Evolutionary conservation across 2,329 filamentous ascomycete genomes (phyloP).

Genomic region (Cercospora zeae-maydis): DNA sequence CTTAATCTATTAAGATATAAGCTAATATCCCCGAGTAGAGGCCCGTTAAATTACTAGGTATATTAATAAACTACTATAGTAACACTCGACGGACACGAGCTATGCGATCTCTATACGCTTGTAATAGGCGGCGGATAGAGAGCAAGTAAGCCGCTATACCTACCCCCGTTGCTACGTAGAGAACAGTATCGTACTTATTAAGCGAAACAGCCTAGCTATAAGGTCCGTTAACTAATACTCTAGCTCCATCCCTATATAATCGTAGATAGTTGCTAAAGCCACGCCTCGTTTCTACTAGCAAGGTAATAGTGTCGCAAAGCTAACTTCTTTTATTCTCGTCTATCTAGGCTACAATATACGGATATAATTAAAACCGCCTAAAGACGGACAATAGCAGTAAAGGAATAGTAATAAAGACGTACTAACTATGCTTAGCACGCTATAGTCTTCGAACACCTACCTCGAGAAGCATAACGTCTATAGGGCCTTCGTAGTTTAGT

Average conservation of each 20-base stretch:
- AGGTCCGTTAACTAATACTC: conserved; percentile 11
- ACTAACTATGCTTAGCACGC: conserved; percentile 8
- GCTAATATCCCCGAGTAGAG: background rate
- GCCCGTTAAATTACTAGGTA: background rate
- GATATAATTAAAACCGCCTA: conserved; percentile 4
- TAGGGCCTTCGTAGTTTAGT: background rate
- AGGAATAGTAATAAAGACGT: conserved; percentile 12
- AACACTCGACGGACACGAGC: conserved; percentile 6
- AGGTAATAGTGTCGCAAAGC: background rate
- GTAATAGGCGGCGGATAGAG: conserved; percentile 6
- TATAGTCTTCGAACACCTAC: conserved; percentile 1
- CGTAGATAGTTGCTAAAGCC: conserved; percentile 9
- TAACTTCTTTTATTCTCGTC: background rate
- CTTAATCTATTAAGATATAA: conserved; percentile 3
- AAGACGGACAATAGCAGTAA: background rate
- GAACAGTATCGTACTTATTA: conserved; percentile 9
- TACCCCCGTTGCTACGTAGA: conserved; percentile 11
- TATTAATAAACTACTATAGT: conserved; percentile 8
- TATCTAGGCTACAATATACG: conserved; percentile 12
- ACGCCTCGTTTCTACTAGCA: conserved; percentile 5
- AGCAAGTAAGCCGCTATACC: conserved; percentile 15
- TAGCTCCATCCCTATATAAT: background rate
- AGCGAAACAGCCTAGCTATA: conserved; percentile 5
- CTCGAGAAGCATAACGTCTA: background rate
- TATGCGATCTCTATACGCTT: conserved; percentile 6